Evolutionary conservation across 2,329 filamentous ascomycete genomes (phyloP).

Genomic region (Ophiobolus disseminans): DNA sequence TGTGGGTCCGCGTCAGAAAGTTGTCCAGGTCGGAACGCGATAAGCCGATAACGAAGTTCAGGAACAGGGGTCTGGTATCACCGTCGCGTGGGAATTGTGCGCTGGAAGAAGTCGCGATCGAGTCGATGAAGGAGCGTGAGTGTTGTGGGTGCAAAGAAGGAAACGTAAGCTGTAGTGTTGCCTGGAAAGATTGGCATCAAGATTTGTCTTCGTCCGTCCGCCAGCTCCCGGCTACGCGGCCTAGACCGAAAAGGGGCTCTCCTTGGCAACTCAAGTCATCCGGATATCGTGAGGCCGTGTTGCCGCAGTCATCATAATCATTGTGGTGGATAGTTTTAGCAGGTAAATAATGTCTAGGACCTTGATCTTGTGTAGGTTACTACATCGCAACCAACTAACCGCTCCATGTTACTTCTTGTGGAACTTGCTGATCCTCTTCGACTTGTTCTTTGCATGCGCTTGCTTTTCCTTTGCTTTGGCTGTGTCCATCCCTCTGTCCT

Average conservation of each 20-base stretch:
- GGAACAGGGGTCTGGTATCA: constrained; percentile 10
- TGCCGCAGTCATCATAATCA: neutral
- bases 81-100: constrained; percentile 5
- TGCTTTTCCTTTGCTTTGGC: constrained; percentile 49
- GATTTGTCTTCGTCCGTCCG: constrained; percentile 26
- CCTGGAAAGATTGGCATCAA: constrained; percentile 15
- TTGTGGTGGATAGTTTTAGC: too few relatives aligned
- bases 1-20: constrained; percentile 29
- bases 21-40: constrained; percentile 35
- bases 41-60: constrained; percentile 47
- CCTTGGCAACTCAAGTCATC: constrained; percentile 18
- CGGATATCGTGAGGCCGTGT: neutral
- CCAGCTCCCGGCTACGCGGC: constrained; percentile 28
- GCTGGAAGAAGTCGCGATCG: constrained; percentile 2
- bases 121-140: constrained; percentile 12
- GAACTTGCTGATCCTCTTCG: constrained; percentile 26
- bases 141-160: constrained; percentile 7
- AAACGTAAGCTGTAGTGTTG: constrained; percentile 13
- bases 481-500: constrained; percentile 61
- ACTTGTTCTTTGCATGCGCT: constrained; percentile 32
- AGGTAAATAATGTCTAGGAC: too few relatives aligned
- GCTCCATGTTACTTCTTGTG: too few relatives aligned
- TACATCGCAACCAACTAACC: neutral
- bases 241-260: constrained; percentile 32
- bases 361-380: neutral